Percentiles rank a stretch among this genome's conserved stretches.
These are phyloP conservation scores for Solanum chacoense DNA, from an alignment of 305 asterid genomes.

Conservation along the genomic window DNA sequence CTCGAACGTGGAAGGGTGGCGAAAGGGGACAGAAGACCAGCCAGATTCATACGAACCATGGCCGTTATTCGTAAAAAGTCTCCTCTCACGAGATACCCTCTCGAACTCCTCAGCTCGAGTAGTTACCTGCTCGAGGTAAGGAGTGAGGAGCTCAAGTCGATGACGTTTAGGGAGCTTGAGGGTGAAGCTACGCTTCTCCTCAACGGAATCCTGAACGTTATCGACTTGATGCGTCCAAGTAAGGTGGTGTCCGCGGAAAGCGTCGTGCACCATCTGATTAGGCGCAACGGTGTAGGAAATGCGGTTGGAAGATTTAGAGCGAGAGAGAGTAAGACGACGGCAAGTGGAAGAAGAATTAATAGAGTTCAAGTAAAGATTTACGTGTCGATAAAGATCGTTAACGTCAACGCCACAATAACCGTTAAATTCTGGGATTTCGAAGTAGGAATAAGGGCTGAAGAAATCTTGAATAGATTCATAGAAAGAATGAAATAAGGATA, in stretches of 20 bases:
- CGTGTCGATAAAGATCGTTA: slow-evolving; percentile 54
- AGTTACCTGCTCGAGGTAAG: slow-evolving; percentile 31
- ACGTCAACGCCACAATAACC: slow-evolving; percentile 44
- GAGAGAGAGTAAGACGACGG: slow-evolving; percentile 41
- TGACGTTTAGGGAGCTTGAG: slow-evolving; percentile 37
- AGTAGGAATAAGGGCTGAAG: slow-evolving; percentile 32
- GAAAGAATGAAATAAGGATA: slow-evolving; percentile 25
- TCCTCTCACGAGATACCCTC: slow-evolving; percentile 33
- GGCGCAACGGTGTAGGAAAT: slow-evolving; percentile 39
- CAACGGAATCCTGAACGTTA: slow-evolving; percentile 23
- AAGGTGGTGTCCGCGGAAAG: slow-evolving; percentile 26
- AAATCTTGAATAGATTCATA: slow-evolving; percentile 34
- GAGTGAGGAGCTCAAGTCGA: slow-evolving; percentile 14
- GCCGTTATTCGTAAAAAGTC: slow-evolving; percentile 44
- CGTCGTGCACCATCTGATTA: slow-evolving; percentile 32
- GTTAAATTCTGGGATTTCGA: slow-evolving; percentile 44
- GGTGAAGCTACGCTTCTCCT: slow-evolving; percentile 39
- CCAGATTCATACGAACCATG: slow-evolving; percentile 35
- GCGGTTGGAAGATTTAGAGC: slow-evolving; percentile 29
- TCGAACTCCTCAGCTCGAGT: slow-evolving; percentile 31
- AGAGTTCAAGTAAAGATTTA: slow-evolving; percentile 33
- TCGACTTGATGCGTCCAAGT: slow-evolving; percentile 51
- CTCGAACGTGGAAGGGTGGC: slow-evolving; percentile 45
- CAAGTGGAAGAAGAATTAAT: slow-evolving; percentile 32
- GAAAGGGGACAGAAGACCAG: slow-evolving; percentile 47